A percentile compares a stretch with the other conserved stretches of the same genome.
These are phyloP conservation scores for Brachypodium distachyon DNA, from an alignment of 202 grass and related monocot species.

Conservation along the genomic window DNA sequence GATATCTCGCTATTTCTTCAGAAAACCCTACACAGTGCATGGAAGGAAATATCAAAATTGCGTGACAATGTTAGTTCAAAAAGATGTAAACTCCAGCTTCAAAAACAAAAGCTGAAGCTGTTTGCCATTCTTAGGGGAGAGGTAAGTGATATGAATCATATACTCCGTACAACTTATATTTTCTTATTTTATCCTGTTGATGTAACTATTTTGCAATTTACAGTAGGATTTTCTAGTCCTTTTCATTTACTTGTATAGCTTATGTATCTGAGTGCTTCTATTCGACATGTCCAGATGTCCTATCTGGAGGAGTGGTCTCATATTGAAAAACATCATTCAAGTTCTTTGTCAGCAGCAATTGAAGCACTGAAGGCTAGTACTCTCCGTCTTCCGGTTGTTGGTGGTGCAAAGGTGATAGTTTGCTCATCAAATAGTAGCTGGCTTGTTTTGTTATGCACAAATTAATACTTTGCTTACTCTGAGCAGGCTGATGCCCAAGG, in stretches of 20 bases:
- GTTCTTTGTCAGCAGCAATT: constrained; percentile 73
- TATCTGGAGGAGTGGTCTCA: constrained; percentile 84
- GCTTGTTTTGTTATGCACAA: not conserved
- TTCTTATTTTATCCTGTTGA: not conserved
- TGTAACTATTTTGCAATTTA: constrained; percentile 5
- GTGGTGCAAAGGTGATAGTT: constrained; percentile 75
- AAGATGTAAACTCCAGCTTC: constrained; percentile 74
- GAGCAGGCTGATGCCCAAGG: constrained; percentile 68
- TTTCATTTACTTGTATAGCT: not conserved
- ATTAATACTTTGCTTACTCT: constrained; percentile 19
- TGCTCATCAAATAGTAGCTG: not conserved
- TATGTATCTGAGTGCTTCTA: constrained; percentile 7
- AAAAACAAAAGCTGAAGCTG: constrained; percentile 79
- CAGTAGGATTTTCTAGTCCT: not conserved
- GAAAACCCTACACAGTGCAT: constrained; percentile 85
- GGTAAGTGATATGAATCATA: constrained; percentile 24
- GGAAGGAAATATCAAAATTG: constrained; percentile 78
- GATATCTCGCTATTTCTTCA: constrained; percentile 32
- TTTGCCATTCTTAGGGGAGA: constrained; percentile 83
- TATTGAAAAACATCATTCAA: constrained; percentile 76
- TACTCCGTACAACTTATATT: not conserved
- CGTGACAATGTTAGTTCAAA: constrained; percentile 71
- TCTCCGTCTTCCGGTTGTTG: constrained; percentile 77
- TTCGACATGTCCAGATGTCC: constrained; percentile 54
- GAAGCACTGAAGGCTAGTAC: constrained; percentile 90